A percentile compares a stretch with the other conserved stretches of the same genome.
phyloP scores from a whole-genome alignment of 208 protist genomes.

The Leptomonas pyrrhocoris region DNA sequence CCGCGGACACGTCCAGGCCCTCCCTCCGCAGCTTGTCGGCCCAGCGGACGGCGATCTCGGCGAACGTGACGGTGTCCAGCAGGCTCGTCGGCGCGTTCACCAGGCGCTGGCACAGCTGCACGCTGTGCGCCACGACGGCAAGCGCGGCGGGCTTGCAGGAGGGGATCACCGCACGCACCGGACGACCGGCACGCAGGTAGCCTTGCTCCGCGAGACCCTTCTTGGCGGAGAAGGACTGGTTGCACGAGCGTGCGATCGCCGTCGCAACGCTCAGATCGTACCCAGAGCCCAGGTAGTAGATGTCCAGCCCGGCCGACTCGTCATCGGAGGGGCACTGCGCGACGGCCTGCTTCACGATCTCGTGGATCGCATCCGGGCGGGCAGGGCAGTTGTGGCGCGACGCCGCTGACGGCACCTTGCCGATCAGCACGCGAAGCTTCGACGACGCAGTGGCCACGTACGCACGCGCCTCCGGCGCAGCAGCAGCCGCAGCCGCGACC shows the following conservation, averaged over 20 bases:
- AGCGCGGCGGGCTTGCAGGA: constrained; percentile 26
- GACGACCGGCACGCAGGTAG: constrained; percentile 44
- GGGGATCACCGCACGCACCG: constrained; percentile 53
- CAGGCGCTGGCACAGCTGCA: constrained; percentile 84
- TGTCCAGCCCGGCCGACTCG: constrained; percentile 33
- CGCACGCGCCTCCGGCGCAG: constrained; percentile 17
- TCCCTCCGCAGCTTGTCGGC: constrained; percentile 37
- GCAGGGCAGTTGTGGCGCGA: constrained; percentile 82
- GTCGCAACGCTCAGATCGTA: constrained; percentile 44
- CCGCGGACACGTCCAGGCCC: constrained; percentile 37
- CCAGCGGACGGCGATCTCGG: constrained; percentile 67
- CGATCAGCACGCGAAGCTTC: constrained; percentile 46
- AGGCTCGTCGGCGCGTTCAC: constrained; percentile 86
- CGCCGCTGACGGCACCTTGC: constrained; percentile 41
- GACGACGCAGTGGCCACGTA: constrained; percentile 33
- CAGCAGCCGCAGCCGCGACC: constrained; percentile 11
- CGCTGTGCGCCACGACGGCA: constrained; percentile 39
- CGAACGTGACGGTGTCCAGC: constrained; percentile 85
- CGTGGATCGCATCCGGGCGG: constrained; percentile 60
- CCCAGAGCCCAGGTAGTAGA: constrained; percentile 57
- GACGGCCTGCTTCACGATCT: constrained; percentile 58
- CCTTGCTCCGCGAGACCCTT: constrained; percentile 37
- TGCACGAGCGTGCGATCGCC: constrained; percentile 62
- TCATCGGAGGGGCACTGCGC: constrained; percentile 16
- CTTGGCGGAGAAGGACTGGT: constrained; percentile 75